Evolutionary conservation across 2,329 filamentous ascomycete genomes (phyloP).

Genomic region (Sarocladium brachiariae): DNA sequence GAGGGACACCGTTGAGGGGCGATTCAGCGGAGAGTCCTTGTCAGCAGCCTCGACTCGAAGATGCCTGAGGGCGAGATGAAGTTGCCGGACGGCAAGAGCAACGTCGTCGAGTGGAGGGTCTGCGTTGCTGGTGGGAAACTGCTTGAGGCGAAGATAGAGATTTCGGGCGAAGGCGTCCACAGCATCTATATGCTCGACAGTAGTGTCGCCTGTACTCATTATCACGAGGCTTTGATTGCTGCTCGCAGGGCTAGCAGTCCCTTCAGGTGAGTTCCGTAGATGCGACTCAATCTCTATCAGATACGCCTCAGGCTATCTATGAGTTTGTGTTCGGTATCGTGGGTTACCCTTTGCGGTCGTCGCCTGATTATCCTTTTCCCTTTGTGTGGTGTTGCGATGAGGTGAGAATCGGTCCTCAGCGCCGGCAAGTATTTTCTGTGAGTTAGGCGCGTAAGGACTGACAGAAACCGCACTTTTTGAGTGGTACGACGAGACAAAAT

Average conservation of each 20-base stretch:
- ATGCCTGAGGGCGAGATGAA: constrained; percentile 51
- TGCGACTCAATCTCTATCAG: neutral
- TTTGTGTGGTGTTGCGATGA: neutral
- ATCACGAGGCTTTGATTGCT: neutral
- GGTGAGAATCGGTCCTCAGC: neutral
- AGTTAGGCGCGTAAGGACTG: neutral
- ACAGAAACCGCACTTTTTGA: neutral
- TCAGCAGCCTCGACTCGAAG: constrained; percentile 52
- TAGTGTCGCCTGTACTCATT: constrained; percentile 1
- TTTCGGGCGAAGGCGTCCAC: constrained; percentile 49
- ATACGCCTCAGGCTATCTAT: neutral
- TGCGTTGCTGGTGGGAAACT: constrained; percentile 24
- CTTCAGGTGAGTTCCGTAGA: neutral
- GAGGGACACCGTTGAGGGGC: constrained; percentile 23
- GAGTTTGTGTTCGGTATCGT: too few relatives aligned
- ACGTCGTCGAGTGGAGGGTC: constrained; percentile 43
- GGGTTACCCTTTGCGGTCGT: neutral
- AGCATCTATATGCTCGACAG: constrained; percentile 40
- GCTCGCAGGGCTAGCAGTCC: neutral
- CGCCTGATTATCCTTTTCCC: neutral
- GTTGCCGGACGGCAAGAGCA: constrained; percentile 40
- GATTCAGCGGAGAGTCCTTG: constrained; percentile 47
- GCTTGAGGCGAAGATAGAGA: constrained; percentile 47
- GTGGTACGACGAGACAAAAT: neutral
- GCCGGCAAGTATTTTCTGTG: neutral